Conservation (phyloP, 257 asterid genomes). For the Agastache rugosa region DNA sequence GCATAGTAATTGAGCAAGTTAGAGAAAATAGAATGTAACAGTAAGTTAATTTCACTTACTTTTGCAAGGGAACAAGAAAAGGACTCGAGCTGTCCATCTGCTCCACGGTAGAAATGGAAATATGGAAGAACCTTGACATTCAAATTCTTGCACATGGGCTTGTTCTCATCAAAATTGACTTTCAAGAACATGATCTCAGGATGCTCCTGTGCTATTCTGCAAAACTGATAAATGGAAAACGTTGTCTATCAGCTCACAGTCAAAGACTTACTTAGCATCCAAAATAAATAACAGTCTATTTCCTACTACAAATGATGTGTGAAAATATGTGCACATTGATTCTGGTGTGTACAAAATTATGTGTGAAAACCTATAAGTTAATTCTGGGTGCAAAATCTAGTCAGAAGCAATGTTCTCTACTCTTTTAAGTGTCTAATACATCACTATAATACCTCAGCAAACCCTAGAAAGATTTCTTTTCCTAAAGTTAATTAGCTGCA, state of each 20-base stretch:
- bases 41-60: slow-evolving; percentile 50
- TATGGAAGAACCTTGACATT: slow-evolving; percentile 91
- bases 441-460: slow-evolving; percentile 4
- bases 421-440: neutral
- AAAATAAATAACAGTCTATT: neutral
- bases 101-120: slow-evolving; percentile 97
- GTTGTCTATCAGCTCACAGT: slow-evolving; percentile 10
- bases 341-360: too few relatives aligned
- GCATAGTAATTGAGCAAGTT: neutral
- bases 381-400: neutral
- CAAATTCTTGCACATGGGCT: slow-evolving; percentile 90
- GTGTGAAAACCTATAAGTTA: too few relatives aligned
- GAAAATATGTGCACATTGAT: neutral
- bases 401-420: neutral
- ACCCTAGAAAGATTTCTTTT: neutral
- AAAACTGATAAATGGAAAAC: slow-evolving; percentile 54
- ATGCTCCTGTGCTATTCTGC: slow-evolving; percentile 80
- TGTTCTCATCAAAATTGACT: slow-evolving; percentile 89
- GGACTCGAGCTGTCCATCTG: slow-evolving; percentile 89
- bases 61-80: slow-evolving; percentile 95
- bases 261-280: neutral
- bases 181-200: slow-evolving; percentile 78
- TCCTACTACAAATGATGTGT: slow-evolving; percentile 4
- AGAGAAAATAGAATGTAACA: neutral
- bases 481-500: neutral